Percentiles rank a stretch among this genome's conserved stretches.
phyloP scores from a whole-genome alignment of 495 filamentous ascomycete species.

The Hamigera avellanea region DNA sequence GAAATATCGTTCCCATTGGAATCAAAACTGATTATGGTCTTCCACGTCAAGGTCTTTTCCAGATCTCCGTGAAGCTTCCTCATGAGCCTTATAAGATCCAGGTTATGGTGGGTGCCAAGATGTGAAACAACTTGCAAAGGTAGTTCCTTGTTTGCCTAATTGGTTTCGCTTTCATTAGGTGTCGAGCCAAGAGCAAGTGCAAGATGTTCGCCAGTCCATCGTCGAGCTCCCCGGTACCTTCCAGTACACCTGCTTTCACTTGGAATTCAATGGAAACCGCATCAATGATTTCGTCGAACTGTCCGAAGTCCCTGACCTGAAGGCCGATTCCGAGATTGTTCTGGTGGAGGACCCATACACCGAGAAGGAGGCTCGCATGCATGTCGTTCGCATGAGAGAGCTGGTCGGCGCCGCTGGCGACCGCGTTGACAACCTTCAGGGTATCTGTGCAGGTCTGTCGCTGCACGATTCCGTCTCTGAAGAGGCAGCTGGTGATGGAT shows the following conservation, averaged over 20 bases:
- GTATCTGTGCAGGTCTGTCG: conserved; percentile 75
- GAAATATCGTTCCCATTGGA: not conserved
- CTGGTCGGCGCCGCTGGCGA: conserved; percentile 85
- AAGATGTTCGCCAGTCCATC: conserved; percentile 94
- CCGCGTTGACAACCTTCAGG: conserved; percentile 77
- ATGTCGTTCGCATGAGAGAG: conserved; percentile 80
- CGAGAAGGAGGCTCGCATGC: conserved; percentile 94
- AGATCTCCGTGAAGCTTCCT: conserved; percentile 74
- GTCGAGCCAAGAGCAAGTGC: conserved; percentile 86
- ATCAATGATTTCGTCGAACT: conserved; percentile 94
- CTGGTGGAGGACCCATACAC: conserved; percentile 95
- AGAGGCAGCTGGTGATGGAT: conserved; percentile 27
- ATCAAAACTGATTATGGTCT: not conserved
- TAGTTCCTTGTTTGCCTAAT: conserved; percentile 10
- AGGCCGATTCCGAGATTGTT: conserved; percentile 58
- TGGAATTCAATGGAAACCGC: conserved; percentile 71
- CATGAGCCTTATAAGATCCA: conserved; percentile 68
- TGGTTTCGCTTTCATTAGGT: conserved; percentile 42
- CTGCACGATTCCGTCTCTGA: conserved; percentile 67
- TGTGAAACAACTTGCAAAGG: not conserved
- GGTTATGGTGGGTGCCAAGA: conserved; percentile 55
- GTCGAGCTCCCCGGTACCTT: conserved; percentile 87
- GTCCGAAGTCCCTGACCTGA: conserved; percentile 76
- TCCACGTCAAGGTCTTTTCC: conserved; percentile 48
- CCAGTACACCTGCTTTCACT: conserved; percentile 98